A percentile compares a stretch with the other conserved stretches of the same genome.
Evolutionary conservation across 2,329 filamentous ascomycete species (phyloP).

Genomic region (Penicillium polonicum): DNA sequence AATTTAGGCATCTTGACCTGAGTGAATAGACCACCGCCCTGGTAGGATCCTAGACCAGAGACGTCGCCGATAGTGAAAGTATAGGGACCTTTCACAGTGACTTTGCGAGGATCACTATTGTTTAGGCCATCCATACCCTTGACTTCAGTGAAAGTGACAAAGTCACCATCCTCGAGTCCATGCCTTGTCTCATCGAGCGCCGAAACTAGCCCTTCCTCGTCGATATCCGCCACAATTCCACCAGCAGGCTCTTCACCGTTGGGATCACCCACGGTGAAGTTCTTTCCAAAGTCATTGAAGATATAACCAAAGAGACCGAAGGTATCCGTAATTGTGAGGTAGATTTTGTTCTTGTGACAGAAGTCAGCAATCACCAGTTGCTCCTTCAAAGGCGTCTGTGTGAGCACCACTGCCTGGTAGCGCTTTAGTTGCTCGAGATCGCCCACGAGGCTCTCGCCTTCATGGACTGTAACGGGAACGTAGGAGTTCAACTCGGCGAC

Average conservation of each 20-base stretch:
- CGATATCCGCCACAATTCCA: constrained; percentile 87
- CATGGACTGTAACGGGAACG: constrained; percentile 80
- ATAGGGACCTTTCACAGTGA: constrained; percentile 93
- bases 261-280: constrained; percentile 85
- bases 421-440: constrained; percentile 80
- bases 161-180: constrained; percentile 93
- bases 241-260: constrained; percentile 84
- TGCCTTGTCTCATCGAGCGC: constrained; percentile 93
- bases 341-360: constrained; percentile 91
- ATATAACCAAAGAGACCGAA: constrained; percentile 93
- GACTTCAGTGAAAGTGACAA: constrained; percentile 89
- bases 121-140: constrained; percentile 91
- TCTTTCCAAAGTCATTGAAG: constrained; percentile 95
- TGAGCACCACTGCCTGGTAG: constrained; percentile 91
- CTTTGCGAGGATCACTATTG: constrained; percentile 76
- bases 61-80: constrained; percentile 97
- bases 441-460: constrained; percentile 62
- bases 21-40: constrained; percentile 82
- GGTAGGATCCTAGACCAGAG: constrained; percentile 79
- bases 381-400: constrained; percentile 73
- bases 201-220: constrained; percentile 86
- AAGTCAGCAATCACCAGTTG: constrained; percentile 87
- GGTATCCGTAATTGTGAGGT: constrained; percentile 80
- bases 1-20: constrained; percentile 99
- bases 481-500: constrained; percentile 96